Conservation (phyloP, 1,139 yeast species). For the Meyerozyma guilliermondii region DNA sequence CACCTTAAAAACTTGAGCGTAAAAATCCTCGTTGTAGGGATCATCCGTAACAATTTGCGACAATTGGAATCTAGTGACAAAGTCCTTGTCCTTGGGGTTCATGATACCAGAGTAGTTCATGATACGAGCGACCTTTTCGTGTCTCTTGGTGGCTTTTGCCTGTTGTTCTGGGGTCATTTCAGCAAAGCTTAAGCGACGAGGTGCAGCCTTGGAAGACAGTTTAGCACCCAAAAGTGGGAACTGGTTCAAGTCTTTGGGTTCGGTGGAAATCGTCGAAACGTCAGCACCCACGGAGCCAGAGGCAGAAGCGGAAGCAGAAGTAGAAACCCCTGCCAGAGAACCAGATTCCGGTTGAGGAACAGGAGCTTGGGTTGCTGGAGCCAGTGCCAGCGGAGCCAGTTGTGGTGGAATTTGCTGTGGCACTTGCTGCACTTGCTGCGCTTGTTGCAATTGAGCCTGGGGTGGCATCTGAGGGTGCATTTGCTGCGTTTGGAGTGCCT, state of each 20-base stretch:
- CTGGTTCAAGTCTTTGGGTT: conserved; percentile 31
- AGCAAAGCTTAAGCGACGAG: conserved; percentile 3
- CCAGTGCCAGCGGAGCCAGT: conserved; percentile 9
- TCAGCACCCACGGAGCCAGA: too few relatives aligned
- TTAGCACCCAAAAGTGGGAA: conserved; percentile 51
- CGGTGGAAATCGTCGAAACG: not conserved
- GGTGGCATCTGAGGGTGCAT: conserved; percentile 8
- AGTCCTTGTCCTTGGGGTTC: conserved; percentile 96
- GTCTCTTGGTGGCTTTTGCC: conserved; percentile 60
- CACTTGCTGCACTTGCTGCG: conserved; percentile 11
- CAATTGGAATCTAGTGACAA: conserved; percentile 87
- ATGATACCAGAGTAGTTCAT: conserved; percentile 85
- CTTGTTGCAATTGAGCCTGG: conserved; percentile 6
- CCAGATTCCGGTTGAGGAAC: conserved; percentile 5
- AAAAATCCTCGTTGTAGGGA: conserved; percentile 95
- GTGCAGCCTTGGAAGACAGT: conserved; percentile 14
- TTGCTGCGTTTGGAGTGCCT: conserved; percentile 11
- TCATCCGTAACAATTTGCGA: conserved; percentile 96
- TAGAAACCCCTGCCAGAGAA: not conserved
- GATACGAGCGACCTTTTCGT: conserved; percentile 73
- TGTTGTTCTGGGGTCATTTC: conserved; percentile 41
- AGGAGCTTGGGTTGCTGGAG: conserved; percentile 7
- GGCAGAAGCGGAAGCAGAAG: not conserved
- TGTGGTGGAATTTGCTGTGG: conserved; percentile 3
- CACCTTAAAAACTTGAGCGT: conserved; percentile 89